Evolutionary conservation across 306 rosid genomes (phyloP), one percentile per base, ranked within the genome.

Genomic region (Pterocarpus macrocarpus): DNA sequence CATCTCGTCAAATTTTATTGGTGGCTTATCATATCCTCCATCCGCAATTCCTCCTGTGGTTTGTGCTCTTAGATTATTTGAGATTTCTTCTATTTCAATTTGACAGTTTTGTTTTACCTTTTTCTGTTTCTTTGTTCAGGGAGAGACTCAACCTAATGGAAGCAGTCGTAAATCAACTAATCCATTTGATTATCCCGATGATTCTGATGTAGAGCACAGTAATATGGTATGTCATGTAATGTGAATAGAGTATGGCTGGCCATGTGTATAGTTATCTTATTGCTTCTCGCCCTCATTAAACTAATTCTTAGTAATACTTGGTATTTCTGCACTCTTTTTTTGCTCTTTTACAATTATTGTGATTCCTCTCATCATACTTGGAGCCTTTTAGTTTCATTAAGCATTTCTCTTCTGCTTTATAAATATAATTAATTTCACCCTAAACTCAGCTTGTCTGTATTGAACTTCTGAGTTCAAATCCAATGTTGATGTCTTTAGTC

Each of bases 131-230:
- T 83, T 73, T 80, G 80, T 50, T 62, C 89, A 89, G 94, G 93
- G 76, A 78, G 93, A 88, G 86, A 47, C 61, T 57, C 86, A 80
- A 52, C 65, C 69, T 30, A 78, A 44, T 80, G 80, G 70, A 71
- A 61, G 81, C 32, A 73, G 87, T 33, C 71, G 34, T 71, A 88
- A 86, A 84, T 92, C 92, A 57, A 80, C 65, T 74, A 89, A 92
- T 85, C 98, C 94, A 34, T 92, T 89, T 86, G 97, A 90, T 83
- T 81, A 82, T 83, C 87, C 90, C 15, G 84, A 44, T 64, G 89
- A 92, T 77, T 83, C 86, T 64, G 92, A 87, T 34, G 38, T 77
- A 80, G 91, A 91, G 74, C 89, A 84, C 62, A 84, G 58, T 65
- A 82, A 86, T 85, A 81, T 78, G 92, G 97, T 91, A 90, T 35